Conservation (phyloP, 495 filamentous ascomycete genomes). For the Talaromyces stipitatus region DNA sequence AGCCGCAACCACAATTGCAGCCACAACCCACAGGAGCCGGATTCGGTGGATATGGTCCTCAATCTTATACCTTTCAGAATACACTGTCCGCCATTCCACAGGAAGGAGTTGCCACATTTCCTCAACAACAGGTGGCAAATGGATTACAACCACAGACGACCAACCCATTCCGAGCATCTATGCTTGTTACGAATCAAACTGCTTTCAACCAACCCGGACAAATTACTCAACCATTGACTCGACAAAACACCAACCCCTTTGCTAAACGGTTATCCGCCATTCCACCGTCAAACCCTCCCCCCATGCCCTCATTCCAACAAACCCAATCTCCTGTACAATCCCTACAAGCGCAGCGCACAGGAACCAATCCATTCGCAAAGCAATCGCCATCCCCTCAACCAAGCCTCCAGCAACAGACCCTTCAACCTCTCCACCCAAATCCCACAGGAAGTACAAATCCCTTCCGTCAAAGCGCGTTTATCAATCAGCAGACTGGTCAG, state of each 20-base stretch:
- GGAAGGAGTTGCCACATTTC: conserved; percentile 45
- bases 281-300: conserved; percentile 23
- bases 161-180: conserved; percentile 85
- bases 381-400: conserved; percentile 26
- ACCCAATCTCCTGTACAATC: conserved; percentile 14
- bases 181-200: conserved; percentile 55
- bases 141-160: conserved; percentile 36
- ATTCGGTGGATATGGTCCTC: conserved; percentile 77
- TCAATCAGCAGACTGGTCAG: conserved; percentile 77
- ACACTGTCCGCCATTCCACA: conserved; percentile 57
- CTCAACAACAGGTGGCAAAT: conserved; percentile 30
- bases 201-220: conserved; percentile 18
- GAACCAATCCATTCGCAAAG: conserved; percentile 47
- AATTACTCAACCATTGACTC: conserved; percentile 31
- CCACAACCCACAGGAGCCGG: conserved; percentile 61
- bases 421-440: conserved; percentile 51
- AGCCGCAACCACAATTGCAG: conserved; percentile 30
- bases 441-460: conserved; percentile 47
- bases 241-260: conserved; percentile 83
- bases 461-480: conserved; percentile 38
- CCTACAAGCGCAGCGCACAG: conserved; percentile 36
- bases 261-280: conserved; percentile 47
- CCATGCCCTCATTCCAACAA: conserved; percentile 31
- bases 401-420: conserved; percentile 19
- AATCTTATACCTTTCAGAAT: conserved; percentile 41